Conservation (phyloP, 805 yeast species). For the Zygotorulaspora florentina region DNA sequence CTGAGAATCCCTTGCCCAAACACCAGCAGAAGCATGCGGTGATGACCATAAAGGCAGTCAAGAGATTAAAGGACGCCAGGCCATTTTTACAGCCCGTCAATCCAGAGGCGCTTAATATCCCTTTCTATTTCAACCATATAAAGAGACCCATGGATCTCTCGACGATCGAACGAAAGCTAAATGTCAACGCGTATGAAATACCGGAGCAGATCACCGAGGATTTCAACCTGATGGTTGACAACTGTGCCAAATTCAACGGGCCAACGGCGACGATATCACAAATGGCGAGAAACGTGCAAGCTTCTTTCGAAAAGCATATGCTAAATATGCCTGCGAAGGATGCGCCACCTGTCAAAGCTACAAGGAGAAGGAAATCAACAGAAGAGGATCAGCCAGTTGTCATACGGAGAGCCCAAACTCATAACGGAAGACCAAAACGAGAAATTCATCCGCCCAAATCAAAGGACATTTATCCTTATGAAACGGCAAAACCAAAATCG, state of each 20-base stretch:
- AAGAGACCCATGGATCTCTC: slow-evolving; percentile 89
- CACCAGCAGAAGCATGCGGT: slow-evolving; percentile 82
- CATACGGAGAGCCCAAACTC: slow-evolving; percentile 70
- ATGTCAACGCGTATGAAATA: slow-evolving; percentile 62
- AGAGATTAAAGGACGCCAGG: slow-evolving; percentile 84
- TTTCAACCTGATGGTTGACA: slow-evolving; percentile 76
- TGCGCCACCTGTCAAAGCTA: slow-evolving; percentile 30
- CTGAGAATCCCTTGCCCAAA: slow-evolving; percentile 62
- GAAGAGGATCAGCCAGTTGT: slow-evolving; percentile 37
- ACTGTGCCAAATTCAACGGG: slow-evolving; percentile 85
- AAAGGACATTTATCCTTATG: slow-evolving; percentile 82
- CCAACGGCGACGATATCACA: slow-evolving; percentile 74
- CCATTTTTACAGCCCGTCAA: slow-evolving; percentile 93
- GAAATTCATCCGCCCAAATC: slow-evolving; percentile 96
- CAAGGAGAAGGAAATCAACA: slow-evolving; percentile 27
- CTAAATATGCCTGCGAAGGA: slow-evolving; percentile 79
- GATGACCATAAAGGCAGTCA: slow-evolving; percentile 78
- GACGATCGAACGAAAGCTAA: slow-evolving; percentile 80
- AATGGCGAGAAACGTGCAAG: slow-evolving; percentile 88
- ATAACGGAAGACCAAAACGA: slow-evolving; percentile 87
- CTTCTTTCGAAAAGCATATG: slow-evolving; percentile 90
- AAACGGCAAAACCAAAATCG: slow-evolving; percentile 68
- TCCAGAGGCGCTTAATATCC: slow-evolving; percentile 79
- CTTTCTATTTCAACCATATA: slow-evolving; percentile 80
- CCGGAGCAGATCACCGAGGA: slow-evolving; percentile 69